These are phyloP conservation scores for Byssothecium circinans DNA, from an alignment of 2,329 filamentous ascomycete species.

Conservation along the genomic window DNA sequence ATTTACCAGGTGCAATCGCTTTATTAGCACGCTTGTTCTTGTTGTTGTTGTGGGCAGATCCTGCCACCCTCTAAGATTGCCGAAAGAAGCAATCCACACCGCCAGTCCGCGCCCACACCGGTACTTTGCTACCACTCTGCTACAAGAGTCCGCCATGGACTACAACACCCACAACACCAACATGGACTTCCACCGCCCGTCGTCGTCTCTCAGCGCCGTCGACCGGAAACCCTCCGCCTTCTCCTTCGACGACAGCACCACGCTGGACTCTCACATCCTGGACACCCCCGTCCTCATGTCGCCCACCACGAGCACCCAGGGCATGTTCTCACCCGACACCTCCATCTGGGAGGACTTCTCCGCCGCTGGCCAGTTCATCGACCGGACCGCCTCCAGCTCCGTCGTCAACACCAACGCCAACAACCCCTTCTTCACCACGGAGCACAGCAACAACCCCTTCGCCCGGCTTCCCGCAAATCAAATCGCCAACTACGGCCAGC, in stretches of 20 bases:
- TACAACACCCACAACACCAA: slow-evolving; percentile 16
- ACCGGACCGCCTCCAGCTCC: slow-evolving; percentile 41
- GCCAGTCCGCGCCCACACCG: slow-evolving; percentile 44
- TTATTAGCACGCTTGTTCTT: slow-evolving; percentile 14
- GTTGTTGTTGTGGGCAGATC: slow-evolving; percentile 11
- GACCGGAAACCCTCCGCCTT: slow-evolving; percentile 44
- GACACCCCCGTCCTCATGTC: slow-evolving; percentile 51
- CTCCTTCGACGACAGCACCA: slow-evolving; percentile 57
- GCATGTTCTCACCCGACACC: slow-evolving; percentile 57
- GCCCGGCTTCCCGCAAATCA: slow-evolving; percentile 60
- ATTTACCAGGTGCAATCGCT: slow-evolving; percentile 4
- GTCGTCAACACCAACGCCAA: slow-evolving; percentile 46
- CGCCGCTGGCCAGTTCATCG: slow-evolving; percentile 39
- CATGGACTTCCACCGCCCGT: slow-evolving; percentile 44
- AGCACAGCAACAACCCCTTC: slow-evolving; percentile 59
- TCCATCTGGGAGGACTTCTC: slow-evolving; percentile 53
- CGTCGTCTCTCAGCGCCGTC: slow-evolving; percentile 37
- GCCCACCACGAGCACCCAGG: slow-evolving; percentile 50
- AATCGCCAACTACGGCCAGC: slow-evolving; percentile 51
- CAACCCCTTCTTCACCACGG: slow-evolving; percentile 51
- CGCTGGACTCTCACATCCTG: slow-evolving; percentile 51
- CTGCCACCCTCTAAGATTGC: slow-evolving; percentile 26
- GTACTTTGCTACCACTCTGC: slow-evolving; percentile 44
- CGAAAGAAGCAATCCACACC: slow-evolving; percentile 43
- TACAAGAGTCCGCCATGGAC: slow-evolving; percentile 36